Conservation (phyloP, 495 filamentous ascomycete genomes). For the Tuber magnatum region DNA sequence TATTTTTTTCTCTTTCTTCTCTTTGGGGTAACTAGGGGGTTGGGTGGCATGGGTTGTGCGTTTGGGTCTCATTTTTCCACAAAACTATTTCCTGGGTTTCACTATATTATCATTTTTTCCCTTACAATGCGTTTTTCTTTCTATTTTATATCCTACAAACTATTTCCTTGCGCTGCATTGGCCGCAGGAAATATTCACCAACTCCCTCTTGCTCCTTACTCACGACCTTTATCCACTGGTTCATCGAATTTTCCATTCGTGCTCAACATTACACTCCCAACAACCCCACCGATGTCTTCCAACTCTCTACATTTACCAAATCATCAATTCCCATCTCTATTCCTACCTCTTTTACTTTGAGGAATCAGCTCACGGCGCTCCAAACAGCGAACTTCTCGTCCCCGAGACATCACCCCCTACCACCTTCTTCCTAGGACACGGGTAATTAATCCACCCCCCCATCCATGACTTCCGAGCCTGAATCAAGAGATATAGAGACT, state of each 20-base stretch:
- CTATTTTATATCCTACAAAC: neutral
- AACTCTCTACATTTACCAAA: neutral
- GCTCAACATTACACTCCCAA: neutral
- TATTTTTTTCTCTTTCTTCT: neutral
- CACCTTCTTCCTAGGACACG: neutral
- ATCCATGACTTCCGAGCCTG: neutral
- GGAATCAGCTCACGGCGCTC: neutral
- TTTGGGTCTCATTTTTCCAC: neutral
- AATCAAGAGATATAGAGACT: neutral
- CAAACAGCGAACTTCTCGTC: neutral
- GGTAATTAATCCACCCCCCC: neutral
- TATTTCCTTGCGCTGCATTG: neutral
- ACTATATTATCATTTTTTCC: neutral
- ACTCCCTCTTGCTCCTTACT: neutral
- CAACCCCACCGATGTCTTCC: neutral
- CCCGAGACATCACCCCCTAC: neutral
- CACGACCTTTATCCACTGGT: neutral
- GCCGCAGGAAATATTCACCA: neutral
- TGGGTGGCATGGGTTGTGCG: slow-evolving; percentile 3
- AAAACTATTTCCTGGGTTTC: neutral
- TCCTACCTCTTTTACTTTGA: neutral
- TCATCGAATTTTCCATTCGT: neutral
- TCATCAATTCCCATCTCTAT: neutral
- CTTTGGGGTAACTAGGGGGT: neutral
- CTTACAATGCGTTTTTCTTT: neutral